Evolutionary conservation across 1,139 yeast genomes (phyloP).

Genomic region (Diutina sp.): DNA sequence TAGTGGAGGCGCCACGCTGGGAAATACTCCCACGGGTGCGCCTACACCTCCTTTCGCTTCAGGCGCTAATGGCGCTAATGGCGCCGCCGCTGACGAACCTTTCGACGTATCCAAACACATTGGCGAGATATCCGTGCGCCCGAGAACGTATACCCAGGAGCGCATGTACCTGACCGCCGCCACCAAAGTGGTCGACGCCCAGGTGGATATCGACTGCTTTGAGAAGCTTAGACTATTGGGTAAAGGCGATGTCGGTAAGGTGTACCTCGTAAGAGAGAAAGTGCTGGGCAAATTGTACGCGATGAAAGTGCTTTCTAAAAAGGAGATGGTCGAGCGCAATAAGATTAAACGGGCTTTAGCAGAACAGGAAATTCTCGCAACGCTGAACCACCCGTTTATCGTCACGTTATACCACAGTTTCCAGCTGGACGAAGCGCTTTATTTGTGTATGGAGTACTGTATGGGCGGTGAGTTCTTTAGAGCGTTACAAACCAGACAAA

Average conservation of each 20-base stretch:
- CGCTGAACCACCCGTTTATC: slow-evolving; percentile 93
- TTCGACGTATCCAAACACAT: slow-evolving; percentile 20
- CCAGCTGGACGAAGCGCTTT: slow-evolving; percentile 87
- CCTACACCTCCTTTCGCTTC: background rate
- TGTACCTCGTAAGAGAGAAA: slow-evolving; percentile 79
- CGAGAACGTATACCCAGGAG: slow-evolving; percentile 40
- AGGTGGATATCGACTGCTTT: slow-evolving; percentile 78
- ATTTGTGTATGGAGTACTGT: slow-evolving; percentile 96
- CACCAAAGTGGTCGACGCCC: slow-evolving; percentile 60
- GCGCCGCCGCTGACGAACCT: background rate
- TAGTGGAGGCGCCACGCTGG: too few species aligned
- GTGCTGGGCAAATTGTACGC: slow-evolving; percentile 68
- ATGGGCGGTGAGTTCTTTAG: slow-evolving; percentile 99
- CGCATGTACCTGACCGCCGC: slow-evolving; percentile 64
- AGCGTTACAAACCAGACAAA: slow-evolving; percentile 83
- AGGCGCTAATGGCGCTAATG: too few species aligned
- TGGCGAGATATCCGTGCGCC: slow-evolving; percentile 39
- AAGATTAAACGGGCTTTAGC: slow-evolving; percentile 91
- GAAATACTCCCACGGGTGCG: too few species aligned
- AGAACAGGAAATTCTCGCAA: slow-evolving; percentile 91
- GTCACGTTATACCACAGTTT: slow-evolving; percentile 94
- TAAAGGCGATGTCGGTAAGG: slow-evolving; percentile 97
- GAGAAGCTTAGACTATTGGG: slow-evolving; percentile 84
- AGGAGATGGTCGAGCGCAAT: slow-evolving; percentile 90
- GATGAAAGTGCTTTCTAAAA: slow-evolving; percentile 80